phyloP scores from a whole-genome alignment of 2,329 filamentous ascomycete genomes.

The Colletotrichum costaricense region DNA sequence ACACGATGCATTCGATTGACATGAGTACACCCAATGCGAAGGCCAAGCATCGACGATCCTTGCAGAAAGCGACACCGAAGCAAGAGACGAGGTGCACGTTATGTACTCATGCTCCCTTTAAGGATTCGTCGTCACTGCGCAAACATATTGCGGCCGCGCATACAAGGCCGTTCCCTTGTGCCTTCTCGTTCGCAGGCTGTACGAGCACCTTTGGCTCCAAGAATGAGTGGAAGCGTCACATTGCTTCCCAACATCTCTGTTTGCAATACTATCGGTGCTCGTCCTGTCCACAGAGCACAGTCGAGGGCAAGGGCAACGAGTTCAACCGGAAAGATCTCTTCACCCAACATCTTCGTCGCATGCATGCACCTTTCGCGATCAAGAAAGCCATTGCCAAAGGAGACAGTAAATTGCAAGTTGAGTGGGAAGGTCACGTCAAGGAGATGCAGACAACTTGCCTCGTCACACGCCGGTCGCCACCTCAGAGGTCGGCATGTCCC shows the following conservation, averaged over 20 bases:
- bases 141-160: conserved; percentile 77
- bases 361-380: conserved; percentile 83
- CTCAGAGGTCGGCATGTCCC: conserved; percentile 77
- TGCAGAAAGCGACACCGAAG: conserved; percentile 61
- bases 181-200: conserved; percentile 87
- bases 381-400: conserved; percentile 67
- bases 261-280: conserved; percentile 74
- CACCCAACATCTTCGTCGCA: conserved; percentile 91
- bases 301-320: conserved; percentile 70
- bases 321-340: conserved; percentile 98
- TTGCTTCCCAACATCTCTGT: conserved; percentile 88
- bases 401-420: conserved; percentile 68
- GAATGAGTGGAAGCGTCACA: conserved; percentile 98
- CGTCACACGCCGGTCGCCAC: conserved; percentile 74
- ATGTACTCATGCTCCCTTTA: conserved; percentile 74
- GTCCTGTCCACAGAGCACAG: conserved; percentile 64
- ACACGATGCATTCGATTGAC: conserved; percentile 47
- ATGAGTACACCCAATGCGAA: conserved; percentile 50
- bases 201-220: conserved; percentile 87
- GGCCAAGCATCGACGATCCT: conserved; percentile 58
- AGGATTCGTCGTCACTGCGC: conserved; percentile 72
- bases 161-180: conserved; percentile 83
- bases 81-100: conserved; percentile 71
- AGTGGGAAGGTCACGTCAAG: conserved; percentile 75
- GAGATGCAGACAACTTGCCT: conserved; percentile 81